Conservation (phyloP, 306 rosid species). For the Myrica gale region DNA sequence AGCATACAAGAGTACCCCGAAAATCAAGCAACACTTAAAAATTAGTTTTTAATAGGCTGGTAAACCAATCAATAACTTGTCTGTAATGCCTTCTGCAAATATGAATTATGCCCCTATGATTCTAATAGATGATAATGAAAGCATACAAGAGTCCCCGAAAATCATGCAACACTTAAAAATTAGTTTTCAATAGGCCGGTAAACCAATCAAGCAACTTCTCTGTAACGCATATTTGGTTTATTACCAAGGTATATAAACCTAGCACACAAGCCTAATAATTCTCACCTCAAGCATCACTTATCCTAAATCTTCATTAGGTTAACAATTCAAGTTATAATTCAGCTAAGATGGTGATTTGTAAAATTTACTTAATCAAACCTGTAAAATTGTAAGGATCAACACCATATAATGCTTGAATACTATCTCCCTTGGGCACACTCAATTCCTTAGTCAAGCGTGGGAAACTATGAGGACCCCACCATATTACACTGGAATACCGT, state of each 20-base stretch:
- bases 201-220: slow-evolving; percentile 22
- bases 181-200: slow-evolving; percentile 6
- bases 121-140: slow-evolving; percentile 27
- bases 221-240: not conserved
- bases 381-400: slow-evolving; percentile 3
- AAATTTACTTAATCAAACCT: slow-evolving; percentile 12
- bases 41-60: slow-evolving; percentile 6
- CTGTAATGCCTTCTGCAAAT: slow-evolving; percentile 59
- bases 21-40: slow-evolving; percentile 3
- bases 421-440: not conserved
- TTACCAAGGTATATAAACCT: slow-evolving; percentile 26
- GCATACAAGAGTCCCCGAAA: slow-evolving; percentile 8
- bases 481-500: not conserved
- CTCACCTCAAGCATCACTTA: not conserved
- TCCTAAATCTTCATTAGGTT: not conserved
- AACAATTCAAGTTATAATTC: not conserved
- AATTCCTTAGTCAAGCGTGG: not conserved
- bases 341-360: slow-evolving; percentile 12
- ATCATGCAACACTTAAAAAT: slow-evolving; percentile 2
- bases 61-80: slow-evolving; percentile 23
- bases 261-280: slow-evolving; percentile 1
- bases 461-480: not conserved
- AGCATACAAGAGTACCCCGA: slow-evolving; percentile 10
- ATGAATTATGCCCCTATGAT: slow-evolving; percentile 35
- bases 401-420: not conserved